Percentiles rank a stretch among this genome's conserved stretches.
These are phyloP conservation scores for Ambrosia artemisiifolia DNA, from an alignment of 129 eudicot genomes.

Conservation along the genomic window DNA sequence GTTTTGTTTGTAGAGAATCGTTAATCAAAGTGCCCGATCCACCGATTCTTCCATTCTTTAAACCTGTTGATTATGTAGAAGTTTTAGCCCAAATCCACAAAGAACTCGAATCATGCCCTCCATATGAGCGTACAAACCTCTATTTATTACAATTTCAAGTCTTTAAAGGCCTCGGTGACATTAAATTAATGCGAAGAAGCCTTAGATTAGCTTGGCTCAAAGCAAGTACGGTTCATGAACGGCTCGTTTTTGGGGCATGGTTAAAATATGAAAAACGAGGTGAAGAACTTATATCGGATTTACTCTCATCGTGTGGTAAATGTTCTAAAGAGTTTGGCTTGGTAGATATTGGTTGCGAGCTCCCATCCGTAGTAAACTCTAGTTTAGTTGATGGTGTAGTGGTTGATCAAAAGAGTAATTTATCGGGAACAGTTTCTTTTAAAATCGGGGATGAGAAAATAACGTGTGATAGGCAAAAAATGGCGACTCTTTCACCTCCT, in stretches of 20 bases:
- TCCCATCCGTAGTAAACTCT: slow-evolving; percentile 32
- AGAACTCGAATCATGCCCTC: slow-evolving; percentile 85
- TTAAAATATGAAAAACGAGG: slow-evolving; percentile 90
- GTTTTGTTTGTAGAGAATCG: slow-evolving; percentile 74
- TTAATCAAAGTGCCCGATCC: slow-evolving; percentile 93
- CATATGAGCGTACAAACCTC: slow-evolving; percentile 58
- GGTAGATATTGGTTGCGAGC: slow-evolving; percentile 71
- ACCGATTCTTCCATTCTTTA: slow-evolving; percentile 77
- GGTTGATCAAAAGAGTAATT: slow-evolving; percentile 22
- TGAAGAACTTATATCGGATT: slow-evolving; percentile 82
- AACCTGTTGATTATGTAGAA: slow-evolving; percentile 90
- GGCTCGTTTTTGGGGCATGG: slow-evolving; percentile 85
- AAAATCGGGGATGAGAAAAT: slow-evolving; percentile 63
- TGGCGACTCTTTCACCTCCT: slow-evolving; percentile 80
- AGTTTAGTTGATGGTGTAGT: slow-evolving; percentile 24
- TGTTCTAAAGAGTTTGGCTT: slow-evolving; percentile 67
- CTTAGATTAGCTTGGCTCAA: slow-evolving; percentile 86
- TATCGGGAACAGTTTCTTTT: slow-evolving; percentile 53
- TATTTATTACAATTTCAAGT: slow-evolving; percentile 90
- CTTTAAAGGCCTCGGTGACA: slow-evolving; percentile 94
- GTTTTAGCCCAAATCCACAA: slow-evolving; percentile 93
- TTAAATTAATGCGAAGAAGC: slow-evolving; percentile 86
- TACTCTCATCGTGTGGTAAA: slow-evolving; percentile 79
- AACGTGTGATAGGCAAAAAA: slow-evolving; percentile 67
- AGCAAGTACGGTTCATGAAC: slow-evolving; percentile 67